phyloP scores from a whole-genome alignment of 2,329 filamentous ascomycete species.

The Penicillium sp. region DNA sequence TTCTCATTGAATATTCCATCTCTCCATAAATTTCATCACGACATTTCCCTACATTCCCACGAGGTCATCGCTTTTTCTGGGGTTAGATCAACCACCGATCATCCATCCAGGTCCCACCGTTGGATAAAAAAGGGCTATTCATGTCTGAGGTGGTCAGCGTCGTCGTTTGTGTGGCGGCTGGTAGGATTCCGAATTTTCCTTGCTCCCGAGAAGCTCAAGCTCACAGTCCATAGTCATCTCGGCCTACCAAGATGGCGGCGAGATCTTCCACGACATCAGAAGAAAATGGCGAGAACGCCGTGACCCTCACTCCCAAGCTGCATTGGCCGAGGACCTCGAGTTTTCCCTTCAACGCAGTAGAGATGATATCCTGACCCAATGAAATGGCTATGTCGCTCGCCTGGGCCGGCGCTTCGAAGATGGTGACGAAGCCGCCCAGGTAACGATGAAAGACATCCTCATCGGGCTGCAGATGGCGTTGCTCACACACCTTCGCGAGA shows the following conservation, averaged over 20 bases:
- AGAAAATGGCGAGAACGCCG: conserved; percentile 26
- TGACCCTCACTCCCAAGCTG: conserved; percentile 14
- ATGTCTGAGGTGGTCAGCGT: conserved; percentile 23
- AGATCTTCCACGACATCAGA: conserved; percentile 35
- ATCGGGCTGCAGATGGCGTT: conserved; percentile 42
- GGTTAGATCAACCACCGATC: too few species aligned
- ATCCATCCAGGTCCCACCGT: too few species aligned
- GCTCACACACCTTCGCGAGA: conserved; percentile 37
- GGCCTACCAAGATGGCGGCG: conserved; percentile 36
- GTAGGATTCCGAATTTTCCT: conserved; percentile 11
- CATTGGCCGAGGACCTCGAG: conserved; percentile 34
- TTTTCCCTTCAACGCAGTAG: conserved; percentile 41
- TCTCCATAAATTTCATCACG: too few species aligned
- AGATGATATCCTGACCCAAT: conserved; percentile 38
- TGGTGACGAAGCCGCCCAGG: conserved; percentile 42
- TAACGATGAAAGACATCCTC: conserved; percentile 45
- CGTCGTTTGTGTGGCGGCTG: conserved; percentile 26
- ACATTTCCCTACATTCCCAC: too few species aligned
- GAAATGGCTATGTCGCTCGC: conserved; percentile 36
- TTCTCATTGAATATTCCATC: too few species aligned
- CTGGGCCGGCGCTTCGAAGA: conserved; percentile 40
- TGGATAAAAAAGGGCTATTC: too few species aligned
- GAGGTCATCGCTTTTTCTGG: too few species aligned
- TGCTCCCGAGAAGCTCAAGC: neutral
- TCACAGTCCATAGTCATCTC: conserved; percentile 28